Conservation (phyloP, 257 asterid genomes). For the Ilex aquifolium region DNA sequence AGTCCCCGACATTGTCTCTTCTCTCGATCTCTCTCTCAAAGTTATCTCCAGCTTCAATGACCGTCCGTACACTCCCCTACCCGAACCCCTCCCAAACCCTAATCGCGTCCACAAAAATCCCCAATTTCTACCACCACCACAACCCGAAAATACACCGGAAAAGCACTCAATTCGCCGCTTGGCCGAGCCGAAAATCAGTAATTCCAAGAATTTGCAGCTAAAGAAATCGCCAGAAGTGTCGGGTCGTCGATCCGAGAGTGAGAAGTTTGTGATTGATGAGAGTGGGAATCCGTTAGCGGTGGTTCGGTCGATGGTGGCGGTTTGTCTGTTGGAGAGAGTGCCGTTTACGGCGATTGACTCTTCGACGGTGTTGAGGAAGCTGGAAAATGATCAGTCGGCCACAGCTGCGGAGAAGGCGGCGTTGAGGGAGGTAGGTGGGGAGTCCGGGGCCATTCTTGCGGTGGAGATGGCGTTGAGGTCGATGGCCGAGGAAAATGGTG, state of each 20-base stretch:
- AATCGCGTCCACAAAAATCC: constrained; percentile 34
- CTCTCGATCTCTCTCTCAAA: constrained; percentile 77
- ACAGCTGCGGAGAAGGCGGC: constrained; percentile 60
- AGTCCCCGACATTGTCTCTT: constrained; percentile 82
- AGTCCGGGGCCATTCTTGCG: constrained; percentile 59
- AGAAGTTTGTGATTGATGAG: constrained; percentile 49
- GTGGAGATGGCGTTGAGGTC: constrained; percentile 92
- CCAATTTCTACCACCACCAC: not conserved
- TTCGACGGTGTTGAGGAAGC: constrained; percentile 67
- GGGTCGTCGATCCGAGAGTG: constrained; percentile 26
- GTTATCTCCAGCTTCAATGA: constrained; percentile 52
- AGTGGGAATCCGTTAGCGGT: constrained; percentile 63
- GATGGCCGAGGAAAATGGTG: constrained; percentile 84
- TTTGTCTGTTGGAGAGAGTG: constrained; percentile 72
- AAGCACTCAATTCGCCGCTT: too few relatives aligned
- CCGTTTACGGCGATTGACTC: constrained; percentile 80
- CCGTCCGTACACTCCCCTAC: constrained; percentile 64
- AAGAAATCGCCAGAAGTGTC: constrained; percentile 22
- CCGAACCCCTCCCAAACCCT: constrained; percentile 62
- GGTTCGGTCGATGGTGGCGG: constrained; percentile 89
- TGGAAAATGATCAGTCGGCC: constrained; percentile 70
- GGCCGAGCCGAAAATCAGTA: not conserved
- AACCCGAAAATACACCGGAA: too few relatives aligned
- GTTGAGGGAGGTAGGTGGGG: constrained; percentile 84
- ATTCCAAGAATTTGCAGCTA: not conserved